phyloP scores from a whole-genome alignment of 208 protist genomes.

The Acanthamoeba culbertsoni region DNA sequence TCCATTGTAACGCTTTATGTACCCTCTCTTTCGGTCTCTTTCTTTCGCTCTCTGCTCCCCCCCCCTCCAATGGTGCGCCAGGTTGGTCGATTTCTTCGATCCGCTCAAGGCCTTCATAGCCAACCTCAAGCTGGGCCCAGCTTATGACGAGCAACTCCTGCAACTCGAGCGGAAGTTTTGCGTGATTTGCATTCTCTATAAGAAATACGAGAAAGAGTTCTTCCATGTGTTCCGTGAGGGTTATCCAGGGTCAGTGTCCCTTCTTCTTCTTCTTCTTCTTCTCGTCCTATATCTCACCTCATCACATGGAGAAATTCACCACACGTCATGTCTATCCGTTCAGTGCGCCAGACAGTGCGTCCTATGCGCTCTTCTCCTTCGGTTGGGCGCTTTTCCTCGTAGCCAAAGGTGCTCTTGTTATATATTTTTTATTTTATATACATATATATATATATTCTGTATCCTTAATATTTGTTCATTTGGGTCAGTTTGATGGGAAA shows the following conservation, averaged over 20 bases:
- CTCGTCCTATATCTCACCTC: neutral
- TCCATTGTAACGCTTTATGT: neutral
- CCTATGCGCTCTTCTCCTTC: neutral
- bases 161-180: constrained; percentile 33
- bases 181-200: constrained; percentile 43
- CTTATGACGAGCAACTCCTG: constrained; percentile 9
- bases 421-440: neutral
- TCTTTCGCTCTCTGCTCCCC: neutral
- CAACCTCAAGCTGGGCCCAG: neutral
- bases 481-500: too few species aligned
- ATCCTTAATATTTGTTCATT: neutral
- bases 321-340: neutral
- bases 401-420: neutral
- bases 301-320: neutral
- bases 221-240: neutral
- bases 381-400: constrained; percentile 44
- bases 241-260: neutral
- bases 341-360: neutral
- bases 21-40: neutral
- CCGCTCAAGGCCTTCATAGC: constrained; percentile 35
- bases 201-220: constrained; percentile 55
- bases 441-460: neutral
- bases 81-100: constrained; percentile 47
- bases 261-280: neutral
- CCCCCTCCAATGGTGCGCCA: neutral